A percentile compares a stretch with the other conserved stretches of the same genome.
phyloP scores from a whole-genome alignment of 2,329 filamentous ascomycete genomes.

The Ophiobolus disseminans region DNA sequence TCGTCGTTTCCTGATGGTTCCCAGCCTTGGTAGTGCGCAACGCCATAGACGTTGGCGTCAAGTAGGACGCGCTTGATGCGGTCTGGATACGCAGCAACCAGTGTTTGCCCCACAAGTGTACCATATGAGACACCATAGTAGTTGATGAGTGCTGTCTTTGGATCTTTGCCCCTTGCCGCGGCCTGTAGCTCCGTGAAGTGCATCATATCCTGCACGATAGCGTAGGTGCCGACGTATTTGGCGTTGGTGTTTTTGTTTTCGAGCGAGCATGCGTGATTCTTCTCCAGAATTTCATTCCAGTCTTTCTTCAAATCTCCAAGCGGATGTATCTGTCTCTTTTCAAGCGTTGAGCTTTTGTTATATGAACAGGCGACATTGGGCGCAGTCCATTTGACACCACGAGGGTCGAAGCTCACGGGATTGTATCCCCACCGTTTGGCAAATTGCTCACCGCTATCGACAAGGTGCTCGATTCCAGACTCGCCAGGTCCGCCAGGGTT shows the following conservation, averaged over 20 bases:
- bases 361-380: constrained; percentile 24
- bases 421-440: constrained; percentile 21
- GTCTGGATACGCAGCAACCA: constrained; percentile 53
- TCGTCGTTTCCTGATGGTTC: neutral
- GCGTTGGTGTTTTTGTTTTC: constrained; percentile 8
- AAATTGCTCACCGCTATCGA: constrained; percentile 5
- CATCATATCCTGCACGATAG: constrained; percentile 38
- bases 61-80: constrained; percentile 46
- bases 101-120: constrained; percentile 53
- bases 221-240: constrained; percentile 23
- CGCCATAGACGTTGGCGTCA: constrained; percentile 51
- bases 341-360: constrained; percentile 4
- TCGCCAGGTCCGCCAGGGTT: constrained; percentile 37
- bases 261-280: constrained; percentile 1
- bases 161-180: constrained; percentile 21
- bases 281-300: constrained; percentile 5
- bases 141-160: constrained; percentile 40
- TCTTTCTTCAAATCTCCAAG: neutral
- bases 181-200: constrained; percentile 28
- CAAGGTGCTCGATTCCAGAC: constrained; percentile 35
- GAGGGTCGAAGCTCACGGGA: constrained; percentile 38
- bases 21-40: constrained; percentile 11
- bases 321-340: neutral
- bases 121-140: constrained; percentile 55
- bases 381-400: constrained; percentile 28